Evolutionary conservation across 208 protist genomes (phyloP), one percentile per base, ranked within the genome.

Genomic region (Crithidia bombi): DNA sequence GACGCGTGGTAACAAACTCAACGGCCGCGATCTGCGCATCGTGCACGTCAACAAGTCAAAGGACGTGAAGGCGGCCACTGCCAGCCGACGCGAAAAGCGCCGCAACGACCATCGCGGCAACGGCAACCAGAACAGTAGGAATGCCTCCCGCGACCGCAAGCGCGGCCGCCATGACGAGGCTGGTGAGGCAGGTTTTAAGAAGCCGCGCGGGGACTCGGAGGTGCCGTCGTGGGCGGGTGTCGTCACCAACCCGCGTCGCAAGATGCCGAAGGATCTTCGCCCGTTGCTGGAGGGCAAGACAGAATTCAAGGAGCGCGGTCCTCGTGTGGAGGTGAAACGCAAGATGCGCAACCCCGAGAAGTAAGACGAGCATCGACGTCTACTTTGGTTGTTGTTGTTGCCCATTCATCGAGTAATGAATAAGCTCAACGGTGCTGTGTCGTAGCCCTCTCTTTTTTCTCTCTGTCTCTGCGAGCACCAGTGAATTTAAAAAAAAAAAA

Each of bases 11-110:
- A 76, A 64, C 41, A 50, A 80, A 36, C 81, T 94, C 7, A 88
- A 91, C 69, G 90, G 85, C 23, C 81, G 91, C 1, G 83, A 90
- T 26, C 47, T 97, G 9, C 86, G 93, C 50, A 95, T 97, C 35
- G 85, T 92, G 12, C 91, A 94, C 75, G 86, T 91, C 36, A 90
- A 94, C 72, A 92, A 93, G 67, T 85, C 87, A 0, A 96, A 93
- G 65, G 87, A 83, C 17, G 83, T 88, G 36, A 85, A 77, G 55
- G 76, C 74, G 21, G 36, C 74, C 4, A 82, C 73, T n/a, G 50
- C 62, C 38, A 93, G 79, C 63, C 82, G 89, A 11, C 85, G 91
- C 30, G 88, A 93, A 15, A 86, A 87, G 59, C 91, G 91, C 12
- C 67, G 65, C 65, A 51, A 70, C 3, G 58, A 73, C 21, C 47